phyloP scores from a whole-genome alignment of 805 yeast genomes.

The Spathaspora boniae region DNA sequence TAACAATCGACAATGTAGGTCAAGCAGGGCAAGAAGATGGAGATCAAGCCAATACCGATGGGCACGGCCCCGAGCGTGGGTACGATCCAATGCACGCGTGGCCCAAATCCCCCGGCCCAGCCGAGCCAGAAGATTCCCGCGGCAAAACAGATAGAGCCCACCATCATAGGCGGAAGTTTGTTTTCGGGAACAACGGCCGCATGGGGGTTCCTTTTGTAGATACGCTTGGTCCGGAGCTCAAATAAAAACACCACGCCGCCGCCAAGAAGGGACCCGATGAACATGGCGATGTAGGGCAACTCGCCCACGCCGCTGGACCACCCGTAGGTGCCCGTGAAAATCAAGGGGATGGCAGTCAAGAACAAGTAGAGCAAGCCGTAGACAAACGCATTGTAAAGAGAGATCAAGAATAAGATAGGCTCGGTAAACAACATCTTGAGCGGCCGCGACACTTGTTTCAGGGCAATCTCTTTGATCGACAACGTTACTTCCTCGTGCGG shows the following conservation, averaged over 20 bases:
- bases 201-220: too few relatives aligned
- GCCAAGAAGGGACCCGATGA: constrained; percentile 64
- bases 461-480: constrained; percentile 26
- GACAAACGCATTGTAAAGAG: constrained; percentile 46
- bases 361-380: constrained; percentile 45
- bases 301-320: constrained; percentile 60
- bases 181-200: constrained; percentile 62
- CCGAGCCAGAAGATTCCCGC: constrained; percentile 80
- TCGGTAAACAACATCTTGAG: constrained; percentile 34
- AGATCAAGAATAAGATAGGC: constrained; percentile 41
- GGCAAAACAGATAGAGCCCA: constrained; percentile 67
- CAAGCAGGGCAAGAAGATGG: constrained; percentile 55
- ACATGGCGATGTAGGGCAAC: constrained; percentile 75
- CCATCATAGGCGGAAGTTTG: constrained; percentile 71
- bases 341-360: constrained; percentile 41
- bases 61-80: constrained; percentile 45
- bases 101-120: constrained; percentile 79
- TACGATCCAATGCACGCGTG: constrained; percentile 71
- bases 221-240: constrained; percentile 50
- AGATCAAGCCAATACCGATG: constrained; percentile 45
- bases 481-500: constrained; percentile 33
- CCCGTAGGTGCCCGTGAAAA: constrained; percentile 54
- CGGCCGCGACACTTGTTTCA: constrained; percentile 35
- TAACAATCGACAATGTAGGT: constrained; percentile 61
- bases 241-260: constrained; percentile 47